These are phyloP conservation scores for Neurospora sp. DNA, from an alignment of 495 filamentous ascomycete genomes.

Conservation along the genomic window DNA sequence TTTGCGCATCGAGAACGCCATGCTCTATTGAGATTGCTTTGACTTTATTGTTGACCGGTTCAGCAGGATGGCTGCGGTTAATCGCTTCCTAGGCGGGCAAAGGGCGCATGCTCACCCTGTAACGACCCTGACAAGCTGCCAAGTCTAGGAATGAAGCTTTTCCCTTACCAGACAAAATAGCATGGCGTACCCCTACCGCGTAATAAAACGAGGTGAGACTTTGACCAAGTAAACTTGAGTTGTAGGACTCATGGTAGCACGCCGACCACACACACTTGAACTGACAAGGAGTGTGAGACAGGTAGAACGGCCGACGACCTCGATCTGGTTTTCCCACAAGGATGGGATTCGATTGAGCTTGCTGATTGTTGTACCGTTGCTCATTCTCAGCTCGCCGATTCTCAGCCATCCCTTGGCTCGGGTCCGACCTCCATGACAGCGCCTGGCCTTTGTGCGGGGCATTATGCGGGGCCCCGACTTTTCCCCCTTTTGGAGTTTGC, in stretches of 20 bases:
- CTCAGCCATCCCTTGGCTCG: background rate
- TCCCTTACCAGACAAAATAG: background rate
- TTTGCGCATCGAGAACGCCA: background rate
- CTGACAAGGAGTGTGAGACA: background rate
- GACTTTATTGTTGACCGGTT: background rate
- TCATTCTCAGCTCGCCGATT: background rate
- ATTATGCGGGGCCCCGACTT: background rate
- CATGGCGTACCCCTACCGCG: background rate
- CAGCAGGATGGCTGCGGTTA: background rate
- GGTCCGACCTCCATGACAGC: background rate
- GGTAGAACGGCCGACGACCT: background rate
- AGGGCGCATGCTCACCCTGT: background rate
- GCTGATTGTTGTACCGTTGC: background rate
- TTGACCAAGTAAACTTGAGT: background rate
- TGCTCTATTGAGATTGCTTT: background rate
- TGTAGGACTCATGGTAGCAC: background rate
- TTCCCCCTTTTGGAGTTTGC: background rate
- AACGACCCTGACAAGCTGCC: background rate
- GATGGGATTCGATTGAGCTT: background rate
- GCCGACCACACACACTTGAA: background rate
- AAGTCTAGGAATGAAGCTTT: background rate
- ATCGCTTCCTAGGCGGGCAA: background rate
- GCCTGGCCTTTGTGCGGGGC: background rate
- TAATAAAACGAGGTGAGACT: background rate
- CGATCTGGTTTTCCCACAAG: background rate